Percentiles rank a stretch among this genome's conserved stretches.
Evolutionary conservation across 352 stramenopile species (phyloP).

Genomic region (Blastocystis sp.): DNA sequence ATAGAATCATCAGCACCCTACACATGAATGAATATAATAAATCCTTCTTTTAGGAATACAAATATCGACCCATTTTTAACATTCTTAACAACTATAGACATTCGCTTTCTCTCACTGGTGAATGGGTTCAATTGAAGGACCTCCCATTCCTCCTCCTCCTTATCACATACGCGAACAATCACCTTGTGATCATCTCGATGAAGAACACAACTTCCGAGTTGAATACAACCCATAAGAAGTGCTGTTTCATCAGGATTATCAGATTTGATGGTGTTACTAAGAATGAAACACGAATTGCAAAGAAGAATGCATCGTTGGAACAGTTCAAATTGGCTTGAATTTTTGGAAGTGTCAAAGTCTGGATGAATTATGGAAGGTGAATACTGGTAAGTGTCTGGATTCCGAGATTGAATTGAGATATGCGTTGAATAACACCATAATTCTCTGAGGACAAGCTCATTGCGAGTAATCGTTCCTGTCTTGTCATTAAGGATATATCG

Average conservation of each 20-base stretch:
- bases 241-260: constrained; percentile 31
- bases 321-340: not conserved
- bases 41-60: not conserved
- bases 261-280: not conserved
- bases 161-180: not conserved
- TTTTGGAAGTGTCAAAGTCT: too few relatives aligned
- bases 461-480: constrained; percentile 85
- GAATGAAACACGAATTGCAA: constrained; percentile 10
- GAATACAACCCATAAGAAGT: not conserved
- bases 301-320: not conserved
- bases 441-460: constrained; percentile 79
- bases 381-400: not conserved
- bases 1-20: constrained; percentile 88
- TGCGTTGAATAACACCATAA: constrained; percentile 54
- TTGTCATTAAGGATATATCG: constrained; percentile 85
- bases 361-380: not conserved
- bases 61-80: constrained; percentile 70
- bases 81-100: constrained; percentile 87
- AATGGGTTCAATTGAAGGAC: constrained; percentile 94
- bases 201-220: not conserved
- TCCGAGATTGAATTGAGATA: not conserved
- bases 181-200: not conserved
- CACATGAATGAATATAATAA: constrained; percentile 71
- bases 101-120: constrained; percentile 92
- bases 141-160: constrained; percentile 72